Base-by-base conservation (phyloP, 768 basidiomycete species). In the Exidia glandulosa region DNA sequence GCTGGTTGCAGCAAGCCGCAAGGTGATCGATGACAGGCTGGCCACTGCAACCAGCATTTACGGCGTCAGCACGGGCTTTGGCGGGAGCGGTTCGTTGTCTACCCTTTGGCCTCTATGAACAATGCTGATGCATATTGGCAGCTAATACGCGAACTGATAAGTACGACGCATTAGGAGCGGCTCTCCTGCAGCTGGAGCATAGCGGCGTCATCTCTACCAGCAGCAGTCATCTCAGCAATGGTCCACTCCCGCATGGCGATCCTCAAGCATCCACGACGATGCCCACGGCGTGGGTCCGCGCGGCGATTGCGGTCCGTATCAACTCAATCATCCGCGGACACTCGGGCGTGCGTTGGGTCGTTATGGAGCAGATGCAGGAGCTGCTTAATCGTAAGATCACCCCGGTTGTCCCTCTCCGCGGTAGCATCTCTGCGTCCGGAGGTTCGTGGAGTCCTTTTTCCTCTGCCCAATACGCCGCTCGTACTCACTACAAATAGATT, bases 61-160 rank as follows among this genome's bases (percentile, higher is more conserved):
- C 64, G 91, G 91, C 25, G 85, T 93, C 45, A 87, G 86, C 56
- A 88, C 88, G 3, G 91, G 91, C 54, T 94, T 90, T 66, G 91
- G 90, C 37, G 90, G 90, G n/a, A 87, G 85, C 65, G 85, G 86
- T 74, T 59, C 52, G 14, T 48, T 41, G 14, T 12, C 9, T 7
- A 52, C 36, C 23, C 30, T 14, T 47, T 76, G 62, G 34, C 27
- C n/a, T 27, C 50, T 7, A 23, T 10, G 9, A 9, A 27, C 4
- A 23, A 47, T 19, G 27, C 56, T 57, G 33, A 36, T 62, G 58
- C 33, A 60, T 45, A 60, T 41, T 62, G 59, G 34, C 63, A 85
- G 90, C 90, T 13, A 87, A 91, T 69, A 92, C 90, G 1, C 82
- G 90, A 23, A 93, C 90, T 0, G 80, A 85, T 63, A 75, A 88